A percentile compares a stretch with the other conserved stretches of the same genome.
Conservation (phyloP, 2,329 filamentous ascomycete species). For the Sarocladiaceae sp. region DNA sequence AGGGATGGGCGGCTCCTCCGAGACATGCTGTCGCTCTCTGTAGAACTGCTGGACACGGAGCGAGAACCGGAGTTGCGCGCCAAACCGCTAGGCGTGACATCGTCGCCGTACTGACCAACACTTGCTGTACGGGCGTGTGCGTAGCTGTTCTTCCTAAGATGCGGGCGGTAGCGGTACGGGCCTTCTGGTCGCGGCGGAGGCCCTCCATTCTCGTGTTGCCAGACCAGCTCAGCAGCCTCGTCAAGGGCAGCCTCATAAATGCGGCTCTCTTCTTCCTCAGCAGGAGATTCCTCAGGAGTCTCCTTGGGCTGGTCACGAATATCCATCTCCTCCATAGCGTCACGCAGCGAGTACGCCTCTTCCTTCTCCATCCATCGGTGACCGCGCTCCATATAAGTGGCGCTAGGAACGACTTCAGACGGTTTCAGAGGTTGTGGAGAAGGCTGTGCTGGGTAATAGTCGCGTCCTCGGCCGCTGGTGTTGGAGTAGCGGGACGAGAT, state of each 20-base stretch:
- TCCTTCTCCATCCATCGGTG: slow-evolving; percentile 77
- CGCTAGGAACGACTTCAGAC: slow-evolving; percentile 56
- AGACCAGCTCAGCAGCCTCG: slow-evolving; percentile 74
- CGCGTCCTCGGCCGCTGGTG: slow-evolving; percentile 36
- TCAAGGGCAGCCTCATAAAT: slow-evolving; percentile 66
- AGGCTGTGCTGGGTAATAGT: slow-evolving; percentile 43
- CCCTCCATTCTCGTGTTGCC: slow-evolving; percentile 61
- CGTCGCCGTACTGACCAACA: slow-evolving; percentile 42
- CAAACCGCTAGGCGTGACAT: slow-evolving; percentile 40
- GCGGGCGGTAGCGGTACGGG: slow-evolving; percentile 61
- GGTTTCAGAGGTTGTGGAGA: slow-evolving; percentile 43
- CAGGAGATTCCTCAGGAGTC: neutral
- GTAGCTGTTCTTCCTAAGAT: slow-evolving; percentile 66
- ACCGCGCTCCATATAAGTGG: slow-evolving; percentile 67
- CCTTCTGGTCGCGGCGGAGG: slow-evolving; percentile 51
- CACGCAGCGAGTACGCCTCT: slow-evolving; percentile 62
- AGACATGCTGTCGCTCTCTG: slow-evolving; percentile 37
- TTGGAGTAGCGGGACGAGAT: slow-evolving; percentile 45
- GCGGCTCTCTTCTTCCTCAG: slow-evolving; percentile 49
- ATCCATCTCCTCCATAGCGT: slow-evolving; percentile 69
- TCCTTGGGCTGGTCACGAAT: slow-evolving; percentile 31
- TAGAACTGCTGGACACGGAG: slow-evolving; percentile 47
- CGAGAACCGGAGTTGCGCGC: slow-evolving; percentile 35
- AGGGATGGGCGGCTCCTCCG: slow-evolving; percentile 23
- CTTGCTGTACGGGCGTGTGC: slow-evolving; percentile 59